Evolutionary conservation across 345 rosid genomes (phyloP), one percentile per base, ranked within the genome.

Genomic region (Cardamine resedifolia): DNA sequence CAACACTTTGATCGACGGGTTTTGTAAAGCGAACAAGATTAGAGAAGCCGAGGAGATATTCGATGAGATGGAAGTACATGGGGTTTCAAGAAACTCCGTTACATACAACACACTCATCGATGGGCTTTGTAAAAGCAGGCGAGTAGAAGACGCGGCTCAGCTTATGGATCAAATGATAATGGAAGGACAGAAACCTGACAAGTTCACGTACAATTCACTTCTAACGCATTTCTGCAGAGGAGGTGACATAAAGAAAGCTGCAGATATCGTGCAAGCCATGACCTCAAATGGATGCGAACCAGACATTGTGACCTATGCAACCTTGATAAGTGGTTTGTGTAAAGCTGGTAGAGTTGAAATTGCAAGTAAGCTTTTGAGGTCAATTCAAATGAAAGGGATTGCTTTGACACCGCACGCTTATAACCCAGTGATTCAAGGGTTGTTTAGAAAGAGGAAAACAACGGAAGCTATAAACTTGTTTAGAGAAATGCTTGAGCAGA

Each of bases 141-240:
- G 96, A 78, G 88, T 90, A 38, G 88, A 89, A 57, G 97, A 89
- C 27, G 96, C 97, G 3, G 85, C 90, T 51, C 88, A 85, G 70
- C 85, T 94, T 44, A 94, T 94, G 90, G 95, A 88, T 78, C 98
- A 85, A 77, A 91, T 94, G 97, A 75, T 89, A 74, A 89, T 89
- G 95, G 97, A 89, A 66, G 96, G 95, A 41, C 78, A 86, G 68
- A 84, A 88, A 63, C 95, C 93, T 24, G 95, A 89, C 78, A 94
- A 91, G 62, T 88, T 86, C 81, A 89, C 98, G 0, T 88, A 90
- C 77, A 91, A 84, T 76, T 90, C 97, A 20, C 75, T 93, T 79
- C 92, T 93, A 18, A 68, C 88, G 5, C 77, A 85, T 81, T 90
- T 81, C 78, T 93, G 94, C 78, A 87, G 82, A 78, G 80, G 34